Conservation (phyloP, 2,329 filamentous ascomycete species). For the Akanthomyces lecanii region DNA sequence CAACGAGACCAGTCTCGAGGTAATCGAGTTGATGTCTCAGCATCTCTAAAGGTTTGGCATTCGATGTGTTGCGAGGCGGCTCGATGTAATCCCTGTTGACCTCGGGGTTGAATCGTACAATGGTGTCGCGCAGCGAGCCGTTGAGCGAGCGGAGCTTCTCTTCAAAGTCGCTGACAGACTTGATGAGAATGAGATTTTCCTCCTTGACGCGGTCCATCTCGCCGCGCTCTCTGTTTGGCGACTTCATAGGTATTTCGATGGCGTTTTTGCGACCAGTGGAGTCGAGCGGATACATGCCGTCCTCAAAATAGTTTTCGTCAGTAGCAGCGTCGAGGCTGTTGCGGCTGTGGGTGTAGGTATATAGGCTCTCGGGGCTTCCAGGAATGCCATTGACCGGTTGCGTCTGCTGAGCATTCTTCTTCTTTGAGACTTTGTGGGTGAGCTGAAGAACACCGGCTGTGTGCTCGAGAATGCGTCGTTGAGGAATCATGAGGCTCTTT, state of each 20-base stretch:
- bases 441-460: slow-evolving; percentile 89
- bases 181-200: slow-evolving; percentile 25
- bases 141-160: slow-evolving; percentile 65
- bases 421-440: slow-evolving; percentile 74
- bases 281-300: slow-evolving; percentile 70
- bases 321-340: slow-evolving; percentile 53
- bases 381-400: slow-evolving; percentile 56
- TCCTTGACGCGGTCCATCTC: slow-evolving; percentile 15
- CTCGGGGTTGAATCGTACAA: slow-evolving; percentile 59
- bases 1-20: slow-evolving; percentile 60
- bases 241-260: slow-evolving; percentile 57
- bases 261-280: slow-evolving; percentile 35
- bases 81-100: slow-evolving; percentile 44
- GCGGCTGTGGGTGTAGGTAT: slow-evolving; percentile 60
- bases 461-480: slow-evolving; percentile 76
- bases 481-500: slow-evolving; percentile 68
- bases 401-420: slow-evolving; percentile 40
- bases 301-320: slow-evolving; percentile 67
- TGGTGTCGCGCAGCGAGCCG: slow-evolving; percentile 59
- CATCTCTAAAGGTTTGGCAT: slow-evolving; percentile 41
- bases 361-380: slow-evolving; percentile 72
- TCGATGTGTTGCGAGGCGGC: slow-evolving; percentile 33
- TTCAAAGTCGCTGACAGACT: slow-evolving; percentile 58
- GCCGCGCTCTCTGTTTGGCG: slow-evolving; percentile 45
- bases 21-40: slow-evolving; percentile 63